Base-by-base conservation (phyloP, 2,329 filamentous ascomycete species). In the Emmonsia crescens region DNA sequence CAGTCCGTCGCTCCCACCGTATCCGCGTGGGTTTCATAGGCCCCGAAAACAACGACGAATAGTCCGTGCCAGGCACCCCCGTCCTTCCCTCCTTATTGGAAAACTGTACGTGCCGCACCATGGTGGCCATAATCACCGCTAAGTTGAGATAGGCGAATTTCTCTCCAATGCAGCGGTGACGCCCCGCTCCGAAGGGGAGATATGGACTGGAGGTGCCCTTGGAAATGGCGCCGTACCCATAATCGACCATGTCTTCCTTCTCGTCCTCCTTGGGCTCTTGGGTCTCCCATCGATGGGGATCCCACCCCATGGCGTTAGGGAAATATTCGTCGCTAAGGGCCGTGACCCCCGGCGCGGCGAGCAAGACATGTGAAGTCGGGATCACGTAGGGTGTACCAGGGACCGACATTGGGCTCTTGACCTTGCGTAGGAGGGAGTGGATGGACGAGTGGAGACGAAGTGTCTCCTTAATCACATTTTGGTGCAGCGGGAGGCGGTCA, bases 261-360 rank as follows among this genome's bases (percentile, higher is more conserved):
- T 77, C 77, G 14, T 77, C 73, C 10, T 76, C 74, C 21, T 64
- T 64, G 19, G 71, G 68, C 51, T 68, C 59, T 59, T 67, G 59
- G n/a, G 68, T 76, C 65, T 85, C 82, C 86, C 77, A 88, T 48
- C 78, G 80, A 70, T 84, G 82, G 3, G 85, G 84, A 66, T 88
- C 81, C 83, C 85, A 88, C 6, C 70, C 67, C 51, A 77, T 70
- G 1, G 85, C 77, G 66, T 86, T 79, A 1, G 81, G 78, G 72
- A 90, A 90, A 73, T 85, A 78, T 56, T 82, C 79, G 1, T 83
- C 77, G 64, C 81, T 81, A 42, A 82, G 77, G 1, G 76, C 73
- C 1, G 75, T 78, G 65, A 93, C 88, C 63, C 89, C 90, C 1
- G 91, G 91, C 0, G 92, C 89, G 38, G 92, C 85, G 66, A 96